Percentiles rank a stretch among this genome's conserved stretches.
Conservation (phyloP, 2,329 filamentous ascomycete species). For the Verticillium albo-atrum region DNA sequence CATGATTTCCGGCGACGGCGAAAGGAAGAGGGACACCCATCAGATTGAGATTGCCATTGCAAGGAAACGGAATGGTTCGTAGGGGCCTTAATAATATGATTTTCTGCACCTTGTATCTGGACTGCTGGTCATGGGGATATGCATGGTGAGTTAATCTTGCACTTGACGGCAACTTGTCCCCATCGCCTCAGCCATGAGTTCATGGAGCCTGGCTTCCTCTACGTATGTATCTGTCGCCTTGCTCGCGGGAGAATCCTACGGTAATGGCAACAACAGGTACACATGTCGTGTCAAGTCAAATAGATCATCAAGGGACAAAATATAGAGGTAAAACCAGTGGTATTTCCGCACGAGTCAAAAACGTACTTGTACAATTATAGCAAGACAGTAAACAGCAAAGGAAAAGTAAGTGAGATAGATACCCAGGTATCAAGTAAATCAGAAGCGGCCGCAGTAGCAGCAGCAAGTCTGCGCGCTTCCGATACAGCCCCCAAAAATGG, state of each 20-base stretch:
- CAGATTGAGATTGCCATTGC: conserved; percentile 7
- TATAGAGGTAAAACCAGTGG: neutral
- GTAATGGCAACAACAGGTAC: no score
- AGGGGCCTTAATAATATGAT: neutral
- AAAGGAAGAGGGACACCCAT: conserved; percentile 10
- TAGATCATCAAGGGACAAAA: neutral
- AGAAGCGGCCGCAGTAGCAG: neutral
- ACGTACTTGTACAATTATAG: neutral
- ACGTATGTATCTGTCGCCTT: no score
- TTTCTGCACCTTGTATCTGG: neutral
- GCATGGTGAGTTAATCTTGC: no score
- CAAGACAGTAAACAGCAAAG: conserved; percentile 3
- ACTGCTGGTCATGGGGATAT: no score
- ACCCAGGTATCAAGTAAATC: neutral
- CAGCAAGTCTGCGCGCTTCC: neutral
- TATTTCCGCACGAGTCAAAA: neutral
- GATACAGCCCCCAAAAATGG: neutral
- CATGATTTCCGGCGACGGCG: conserved; percentile 12
- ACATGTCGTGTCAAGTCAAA: neutral
- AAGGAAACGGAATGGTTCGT: neutral
- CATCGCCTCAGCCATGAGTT: no score
- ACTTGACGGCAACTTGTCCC: no score
- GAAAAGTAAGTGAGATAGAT: conserved; percentile 1
- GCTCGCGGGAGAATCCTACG: no score
- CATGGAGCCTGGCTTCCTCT: no score